Base-by-base conservation (phyloP, 1,284 basidiomycete species). In the Heterobasidion irregulare region DNA sequence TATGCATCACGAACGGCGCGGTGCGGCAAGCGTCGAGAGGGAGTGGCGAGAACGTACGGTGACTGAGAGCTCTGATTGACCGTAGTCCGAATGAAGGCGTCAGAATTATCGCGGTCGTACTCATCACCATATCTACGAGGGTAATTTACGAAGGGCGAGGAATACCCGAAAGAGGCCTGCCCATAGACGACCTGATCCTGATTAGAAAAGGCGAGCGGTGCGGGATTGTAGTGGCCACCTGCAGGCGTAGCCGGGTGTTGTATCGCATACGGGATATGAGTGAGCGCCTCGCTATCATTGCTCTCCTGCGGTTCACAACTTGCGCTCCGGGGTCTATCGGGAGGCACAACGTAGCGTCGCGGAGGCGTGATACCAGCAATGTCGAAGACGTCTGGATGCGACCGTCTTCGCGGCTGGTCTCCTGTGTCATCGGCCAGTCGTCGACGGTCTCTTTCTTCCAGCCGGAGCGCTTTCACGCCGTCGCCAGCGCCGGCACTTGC, bases 401-500 rank as follows among this genome's bases (percentile, higher is more conserved):
- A 44, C 8, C 16, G 41, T 16, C 13, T 44, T 44, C 41, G 41
- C 41, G 41, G 13, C 41, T 44, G 41, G 13, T 16, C 41, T 44
- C 41, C 41, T 16, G 46, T 18, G 46, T 33, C 16, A 7, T 36
- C 3, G 9, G 33, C 33, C 33, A 16, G 19, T 15, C 47, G 12
- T 26, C 13, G 47, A 16, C n/a, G 47, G 32, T 48, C 13, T 15
- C 15, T 15, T 13, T 51, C 50, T 6, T 44, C 41, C 13, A 44
- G 41, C 13, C 12, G 52, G 57, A 60, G 60, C 16, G 59, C 59
- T 16, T 61, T 61, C 19, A 61, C 56, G 10, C 59, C 59, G 32
- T 61, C 59, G 13, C 59, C 59, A 9, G 59, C 59, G 19, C 54
- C 59, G 16, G 59, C 59, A 38, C 59, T 61, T 8, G 59, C 59